Base-by-base conservation (phyloP, 2,329 filamentous ascomycete species). In the Botrytis sinoallii region DNA sequence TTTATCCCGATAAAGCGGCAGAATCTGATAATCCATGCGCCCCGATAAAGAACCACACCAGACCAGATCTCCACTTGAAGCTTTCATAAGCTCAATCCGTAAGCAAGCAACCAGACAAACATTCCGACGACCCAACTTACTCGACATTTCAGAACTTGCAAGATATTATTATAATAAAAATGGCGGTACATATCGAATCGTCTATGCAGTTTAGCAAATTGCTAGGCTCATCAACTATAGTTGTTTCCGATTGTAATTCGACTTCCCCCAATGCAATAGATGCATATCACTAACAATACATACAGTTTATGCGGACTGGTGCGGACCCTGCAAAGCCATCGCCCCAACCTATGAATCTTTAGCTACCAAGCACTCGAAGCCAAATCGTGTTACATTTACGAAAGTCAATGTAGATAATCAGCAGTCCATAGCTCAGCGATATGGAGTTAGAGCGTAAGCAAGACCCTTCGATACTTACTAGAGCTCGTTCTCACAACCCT, bases 241-340 rank as follows among this genome's bases (percentile, higher is more conserved):
- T 98, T 73, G 88, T 99, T 75, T 89, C 94, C 79, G 96, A 98
- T 85, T 98, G 94, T 97, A 88, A 84, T 90, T 85, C 74, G 68
- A 66, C 77, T 76, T 68, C 74, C 74, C 66, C 77, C 77, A 71
- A 77, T 70, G 46, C 79, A 83, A 81, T 81, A 77, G 74, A 70
- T 67, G 38, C 72, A 64, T 25, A 40, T 57, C 35, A 60, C 64
- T 72, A 40, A 72, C 52, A 57, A 42, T 40, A 59, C 79, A 35
- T 32, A 25, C 79, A 97, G 94, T 98, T 87, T 97, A 96, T 81
- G 95, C 95, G 82, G 93, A 97, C 84, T 97, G 94, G 93, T 98
- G 94, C 83, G 92, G 92, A 73, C 94, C 95, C 80, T 98, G 95
- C 88, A 97, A 97, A 85, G 89, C 92, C 81, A 97, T 98, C 77